Base-by-base conservation (phyloP, 2,329 filamentous ascomycete genomes). In the Verticillium nubilum region DNA sequence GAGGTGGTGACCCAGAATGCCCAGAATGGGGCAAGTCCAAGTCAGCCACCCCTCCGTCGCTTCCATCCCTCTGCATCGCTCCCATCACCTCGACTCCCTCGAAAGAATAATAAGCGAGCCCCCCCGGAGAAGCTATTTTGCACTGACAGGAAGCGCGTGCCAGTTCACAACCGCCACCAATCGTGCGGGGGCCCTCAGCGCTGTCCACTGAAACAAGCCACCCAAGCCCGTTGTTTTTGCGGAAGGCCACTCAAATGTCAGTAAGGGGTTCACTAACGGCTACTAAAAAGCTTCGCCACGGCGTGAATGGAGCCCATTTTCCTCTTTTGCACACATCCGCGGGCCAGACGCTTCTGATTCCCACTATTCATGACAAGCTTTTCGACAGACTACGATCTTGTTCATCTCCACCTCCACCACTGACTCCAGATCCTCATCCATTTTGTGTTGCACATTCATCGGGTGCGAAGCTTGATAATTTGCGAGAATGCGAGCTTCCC, bases 271-370 rank as follows among this genome's bases (percentile, higher is more conserved):
- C 54, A 19, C 54, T 56, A 56, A 26, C 29, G 33, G 42, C 35
- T 35, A 28, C 54, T 56, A 47, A 47, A 56, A 56, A 56, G 54
- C 54, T 56, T 56, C 54, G 54, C 54, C 54, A 56, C 54, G 25
- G n/a, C 25, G 54, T 25, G 9, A 12, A 47, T n/a, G 42, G 42
- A n/a, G 7, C 42, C 42, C 17, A 5, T 47, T n/a, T 47, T 25
- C 42, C 42, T 23, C 9, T 12, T 47, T 47, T n/a, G 19, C 23
- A n/a, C n/a, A 12, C 19, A 25, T 23, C 42, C 42, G 42, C 2
- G 42, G 42, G 6, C 42, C 42, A 47, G 42, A 47, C 19, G 42
- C 42, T 47, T 47, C 42, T n/a, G 42, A 23, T 47, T 23, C 19
- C 42, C 42, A n/a, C 42, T 47, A 47, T 25, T 47, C 42, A 23